A percentile compares a stretch with the other conserved stretches of the same genome.
Evolutionary conservation across 2,329 filamentous ascomycete genomes (phyloP).

Genomic region (Catunica adiposa): DNA sequence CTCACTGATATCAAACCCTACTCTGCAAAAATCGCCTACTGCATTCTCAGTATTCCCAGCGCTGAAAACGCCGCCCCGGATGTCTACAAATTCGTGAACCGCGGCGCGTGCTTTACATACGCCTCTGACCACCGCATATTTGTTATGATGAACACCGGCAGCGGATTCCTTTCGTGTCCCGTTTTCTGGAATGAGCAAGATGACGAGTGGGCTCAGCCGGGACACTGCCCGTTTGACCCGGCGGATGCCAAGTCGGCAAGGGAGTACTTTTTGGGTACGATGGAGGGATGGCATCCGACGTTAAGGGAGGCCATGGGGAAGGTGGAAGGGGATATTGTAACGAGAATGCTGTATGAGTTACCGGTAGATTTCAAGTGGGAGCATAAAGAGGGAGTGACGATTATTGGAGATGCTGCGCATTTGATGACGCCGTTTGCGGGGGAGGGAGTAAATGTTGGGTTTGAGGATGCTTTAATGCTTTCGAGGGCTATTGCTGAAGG

Average conservation of each 20-base stretch:
- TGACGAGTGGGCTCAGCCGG: not conserved
- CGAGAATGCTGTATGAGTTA: slow-evolving; percentile 35
- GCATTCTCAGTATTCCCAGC: not conserved
- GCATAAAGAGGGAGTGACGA: slow-evolving; percentile 30
- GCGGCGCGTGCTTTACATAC: not conserved
- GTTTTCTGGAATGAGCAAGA: not conserved
- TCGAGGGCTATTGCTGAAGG: slow-evolving; percentile 26
- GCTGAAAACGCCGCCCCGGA: not conserved
- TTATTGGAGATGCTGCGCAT: slow-evolving; percentile 45
- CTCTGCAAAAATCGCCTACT: slow-evolving; percentile 24
- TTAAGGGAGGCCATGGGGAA: not conserved
- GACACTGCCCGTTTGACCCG: not conserved
- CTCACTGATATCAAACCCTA: slow-evolving; percentile 25
- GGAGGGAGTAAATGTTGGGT: slow-evolving; percentile 41
- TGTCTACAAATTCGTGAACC: not conserved
- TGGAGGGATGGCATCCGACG: not conserved
- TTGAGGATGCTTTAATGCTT: slow-evolving; percentile 37
- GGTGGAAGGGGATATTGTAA: slow-evolving; percentile 19
- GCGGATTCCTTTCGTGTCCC: not conserved
- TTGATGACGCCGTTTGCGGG: slow-evolving; percentile 42
- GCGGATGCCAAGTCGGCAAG: not conserved
- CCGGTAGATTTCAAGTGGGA: slow-evolving; percentile 33
- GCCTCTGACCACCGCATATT: not conserved
- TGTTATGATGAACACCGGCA: not conserved
- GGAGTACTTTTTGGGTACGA: not conserved